phyloP scores from a whole-genome alignment of 768 basidiomycete species.

The Scleroderma bovista region DNA sequence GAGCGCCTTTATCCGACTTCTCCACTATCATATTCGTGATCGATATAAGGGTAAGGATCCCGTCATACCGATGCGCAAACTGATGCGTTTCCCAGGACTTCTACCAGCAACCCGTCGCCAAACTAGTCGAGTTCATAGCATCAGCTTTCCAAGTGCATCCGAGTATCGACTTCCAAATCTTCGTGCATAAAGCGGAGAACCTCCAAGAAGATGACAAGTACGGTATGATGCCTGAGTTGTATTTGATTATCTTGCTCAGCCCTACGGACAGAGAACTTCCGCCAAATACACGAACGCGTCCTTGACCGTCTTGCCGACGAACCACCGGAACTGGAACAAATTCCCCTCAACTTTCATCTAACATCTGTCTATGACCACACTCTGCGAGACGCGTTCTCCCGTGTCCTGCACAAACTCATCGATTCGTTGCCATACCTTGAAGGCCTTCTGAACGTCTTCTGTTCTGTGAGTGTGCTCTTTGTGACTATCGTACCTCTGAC shows the following conservation, averaged over 20 bases:
- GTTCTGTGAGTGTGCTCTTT: constrained; percentile 44
- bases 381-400: constrained; percentile 87
- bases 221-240: constrained; percentile 41
- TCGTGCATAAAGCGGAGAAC: constrained; percentile 93
- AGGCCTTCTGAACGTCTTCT: constrained; percentile 81
- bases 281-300: constrained; percentile 85
- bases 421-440: constrained; percentile 84
- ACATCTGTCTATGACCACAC: constrained; percentile 94
- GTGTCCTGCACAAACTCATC: constrained; percentile 81
- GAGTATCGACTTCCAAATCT: constrained; percentile 78
- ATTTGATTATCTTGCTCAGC: not conserved
- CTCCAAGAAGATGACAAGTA: constrained; percentile 88
- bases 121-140: constrained; percentile 76
- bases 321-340: constrained; percentile 68
- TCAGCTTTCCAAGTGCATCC: constrained; percentile 74
- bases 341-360: constrained; percentile 81
- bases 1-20: constrained; percentile 70
- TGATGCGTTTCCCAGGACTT: constrained; percentile 49
- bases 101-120: constrained; percentile 78
- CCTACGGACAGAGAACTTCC: constrained; percentile 69
- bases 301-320: constrained; percentile 77
- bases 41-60: constrained; percentile 75
- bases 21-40: constrained; percentile 89
- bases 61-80: not conserved
- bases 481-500: not conserved